Percentiles rank a stretch among this genome's conserved stretches.
These are phyloP conservation scores for Crithidia acanthocephali DNA, from an alignment of 208 protist genomes.

Conservation along the genomic window DNA sequence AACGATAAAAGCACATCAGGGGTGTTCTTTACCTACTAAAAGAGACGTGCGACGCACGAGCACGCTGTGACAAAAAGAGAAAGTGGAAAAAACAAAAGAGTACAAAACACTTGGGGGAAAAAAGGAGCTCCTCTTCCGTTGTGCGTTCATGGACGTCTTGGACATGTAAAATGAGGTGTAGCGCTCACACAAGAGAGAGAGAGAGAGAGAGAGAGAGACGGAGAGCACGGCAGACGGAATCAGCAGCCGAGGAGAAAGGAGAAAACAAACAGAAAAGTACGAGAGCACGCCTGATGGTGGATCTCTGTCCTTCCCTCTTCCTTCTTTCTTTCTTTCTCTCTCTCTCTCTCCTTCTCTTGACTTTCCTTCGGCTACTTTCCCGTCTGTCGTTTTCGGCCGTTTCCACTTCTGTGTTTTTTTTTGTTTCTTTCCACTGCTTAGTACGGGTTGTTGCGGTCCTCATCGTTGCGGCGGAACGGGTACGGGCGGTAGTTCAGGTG, in stretches of 20 bases:
- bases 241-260: neutral
- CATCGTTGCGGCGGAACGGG: conserved; percentile 89
- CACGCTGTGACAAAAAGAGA: conserved; percentile 8
- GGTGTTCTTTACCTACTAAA: conserved; percentile 20
- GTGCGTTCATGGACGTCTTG: neutral
- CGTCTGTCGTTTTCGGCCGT: conserved; percentile 1
- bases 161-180: neutral
- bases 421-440: conserved; percentile 36
- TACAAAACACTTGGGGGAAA: too few relatives aligned
- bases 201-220: neutral
- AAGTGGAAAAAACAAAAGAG: conserved; percentile 6
- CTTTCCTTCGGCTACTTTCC: neutral
- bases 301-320: too few relatives aligned
- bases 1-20: neutral
- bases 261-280: conserved; percentile 9
- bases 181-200: neutral
- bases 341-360: conserved; percentile 6
- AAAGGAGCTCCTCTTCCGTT: neutral
- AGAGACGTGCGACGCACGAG: neutral
- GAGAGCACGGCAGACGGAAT: too few relatives aligned
- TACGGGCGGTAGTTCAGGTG: conserved; percentile 92
- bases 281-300: too few relatives aligned
- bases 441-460: conserved; percentile 92
- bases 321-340: neutral
- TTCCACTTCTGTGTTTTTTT: conserved; percentile 10